Percentiles rank a stretch among this genome's conserved stretches.
phyloP scores from a whole-genome alignment of 768 basidiomycete genomes.

The Gloeostereum incarnatum region DNA sequence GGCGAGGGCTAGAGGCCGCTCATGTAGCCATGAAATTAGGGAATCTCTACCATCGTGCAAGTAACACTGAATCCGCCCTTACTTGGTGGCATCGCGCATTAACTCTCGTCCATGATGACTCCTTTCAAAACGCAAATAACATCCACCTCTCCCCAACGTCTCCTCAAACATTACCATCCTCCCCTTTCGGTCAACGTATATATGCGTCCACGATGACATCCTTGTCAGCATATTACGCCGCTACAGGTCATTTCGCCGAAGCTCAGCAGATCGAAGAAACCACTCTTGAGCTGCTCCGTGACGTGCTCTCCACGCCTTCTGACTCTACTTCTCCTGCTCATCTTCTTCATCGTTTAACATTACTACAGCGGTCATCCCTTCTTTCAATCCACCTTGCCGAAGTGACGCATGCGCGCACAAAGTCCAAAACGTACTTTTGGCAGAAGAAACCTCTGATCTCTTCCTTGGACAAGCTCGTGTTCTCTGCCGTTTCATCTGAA shows the following conservation, averaged over 20 bases:
- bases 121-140: constrained; percentile 11
- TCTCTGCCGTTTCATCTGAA: constrained; percentile 62
- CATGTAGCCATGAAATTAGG: constrained; percentile 60
- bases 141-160: constrained; percentile 15
- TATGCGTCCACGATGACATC: constrained; percentile 55
- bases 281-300: constrained; percentile 44
- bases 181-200: constrained; percentile 56
- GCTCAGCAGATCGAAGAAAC: constrained; percentile 51
- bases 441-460: constrained; percentile 25
- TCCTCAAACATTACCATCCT: constrained; percentile 35
- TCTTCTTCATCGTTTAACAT: constrained; percentile 51
- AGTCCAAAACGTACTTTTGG: no score
- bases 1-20: constrained; percentile 32
- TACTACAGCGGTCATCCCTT: constrained; percentile 68
- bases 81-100: constrained; percentile 63
- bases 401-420: constrained; percentile 44
- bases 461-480: constrained; percentile 46
- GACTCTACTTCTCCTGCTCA: constrained; percentile 42
- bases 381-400: constrained; percentile 68
- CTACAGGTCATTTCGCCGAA: constrained; percentile 40
- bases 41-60: constrained; percentile 49
- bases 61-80: constrained; percentile 42
- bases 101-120: constrained; percentile 28
- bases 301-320: constrained; percentile 34
- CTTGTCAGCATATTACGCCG: constrained; percentile 63